Base-by-base conservation (phyloP, 352 stramenopile species). In the Phytophthora macrochlamydospora region DNA sequence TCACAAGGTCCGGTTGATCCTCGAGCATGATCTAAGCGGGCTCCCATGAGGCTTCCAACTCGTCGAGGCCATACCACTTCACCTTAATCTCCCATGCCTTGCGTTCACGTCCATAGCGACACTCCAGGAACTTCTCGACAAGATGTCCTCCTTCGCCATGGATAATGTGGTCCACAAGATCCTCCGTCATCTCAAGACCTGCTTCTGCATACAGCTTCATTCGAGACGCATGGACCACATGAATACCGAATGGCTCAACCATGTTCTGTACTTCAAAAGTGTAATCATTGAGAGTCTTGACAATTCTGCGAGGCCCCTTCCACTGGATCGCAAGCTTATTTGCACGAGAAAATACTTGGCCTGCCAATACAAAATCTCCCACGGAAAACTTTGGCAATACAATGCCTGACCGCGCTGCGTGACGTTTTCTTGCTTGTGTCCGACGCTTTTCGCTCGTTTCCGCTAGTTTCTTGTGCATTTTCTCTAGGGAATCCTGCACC, bases 221-320 rank as follows among this genome's bases (percentile, higher is more conserved):
- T 13, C 52, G 6, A 0, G 60, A 61, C 0, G 40, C 60, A 8
- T 68, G 52, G 14, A 48, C 51, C 2, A 45, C 56, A 2, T 46
- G n/a, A 1, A 58, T 12, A 1, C 14, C n/a, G 33, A 54, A 62
- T 3, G 60, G 60, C 4, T 11, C 3, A 1, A 24, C 43, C n/a
- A 66, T 12, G 14, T 66, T 48, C 37, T 57, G 37, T 14, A 62
- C 52, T 14, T 62, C 35, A 38, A 58, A 67, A 24, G 49, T 33
- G 14, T 49, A 43, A 12, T 66, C 59, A 4, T 0, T 59, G 3
- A 59, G 4, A 2, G 31, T 9, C 1, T 35, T 33, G n/a, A 61
- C 33, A 2, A 57, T 24, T 1, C 59, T 43, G 44, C 49, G 42
- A 0, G 45, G 44, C 0, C 59, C 59, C 6, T 46, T 14, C 52